Percentiles rank a stretch among this genome's conserved stretches.
phyloP scores from a whole-genome alignment of 768 basidiomycete species.

The Russula virescens region DNA sequence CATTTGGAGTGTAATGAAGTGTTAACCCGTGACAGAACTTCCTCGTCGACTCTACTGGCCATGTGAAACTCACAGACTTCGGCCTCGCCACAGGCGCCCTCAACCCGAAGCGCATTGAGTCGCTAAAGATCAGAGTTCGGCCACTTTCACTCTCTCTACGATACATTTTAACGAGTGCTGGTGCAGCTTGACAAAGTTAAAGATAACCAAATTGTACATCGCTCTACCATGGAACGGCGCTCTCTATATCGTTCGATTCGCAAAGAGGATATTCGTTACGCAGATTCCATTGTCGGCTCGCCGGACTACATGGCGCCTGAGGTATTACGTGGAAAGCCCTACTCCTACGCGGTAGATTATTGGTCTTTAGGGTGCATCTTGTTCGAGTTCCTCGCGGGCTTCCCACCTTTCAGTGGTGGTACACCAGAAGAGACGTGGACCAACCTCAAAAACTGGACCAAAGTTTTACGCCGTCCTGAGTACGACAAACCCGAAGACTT shows the following conservation, averaged over 20 bases:
- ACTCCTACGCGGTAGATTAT: conserved; percentile 94
- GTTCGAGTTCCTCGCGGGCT: conserved; percentile 95
- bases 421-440: conserved; percentile 99
- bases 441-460: conserved; percentile 96
- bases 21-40: conserved; percentile 62
- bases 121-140: conserved; percentile 81
- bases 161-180: conserved; percentile 3
- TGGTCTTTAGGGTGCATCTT: conserved; percentile 98
- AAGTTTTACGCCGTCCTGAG: conserved; percentile 84
- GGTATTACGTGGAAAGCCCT: conserved; percentile 89
- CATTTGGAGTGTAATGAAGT: neutral
- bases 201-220: conserved; percentile 81
- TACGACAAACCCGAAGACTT: conserved; percentile 95
- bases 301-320: conserved; percentile 99
- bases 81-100: conserved; percentile 95
- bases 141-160: neutral
- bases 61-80: conserved; percentile 97
- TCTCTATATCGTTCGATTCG: conserved; percentile 92
- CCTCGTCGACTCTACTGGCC: conserved; percentile 89
- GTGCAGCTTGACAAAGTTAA: conserved; percentile 90
- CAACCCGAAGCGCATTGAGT: conserved; percentile 92
- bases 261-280: conserved; percentile 85
- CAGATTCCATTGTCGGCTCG: conserved; percentile 95
- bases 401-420: conserved; percentile 95
- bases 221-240: conserved; percentile 90